phyloP scores from a whole-genome alignment of 495 filamentous ascomycete species.

The Trichoderma virens region DNA sequence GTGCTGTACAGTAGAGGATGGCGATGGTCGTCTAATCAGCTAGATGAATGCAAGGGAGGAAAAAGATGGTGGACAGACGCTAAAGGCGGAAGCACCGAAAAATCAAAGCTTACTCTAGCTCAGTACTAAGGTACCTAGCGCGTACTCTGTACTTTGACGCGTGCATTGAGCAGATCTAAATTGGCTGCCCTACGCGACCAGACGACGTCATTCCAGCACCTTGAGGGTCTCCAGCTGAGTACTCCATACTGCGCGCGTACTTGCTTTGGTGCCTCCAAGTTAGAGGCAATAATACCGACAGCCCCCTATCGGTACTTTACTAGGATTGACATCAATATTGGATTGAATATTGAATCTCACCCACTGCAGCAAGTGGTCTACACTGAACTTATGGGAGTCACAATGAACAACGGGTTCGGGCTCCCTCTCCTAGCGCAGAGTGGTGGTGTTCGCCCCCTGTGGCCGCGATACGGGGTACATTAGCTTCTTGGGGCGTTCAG shows the following conservation, averaged over 20 bases:
- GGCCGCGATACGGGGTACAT: neutral
- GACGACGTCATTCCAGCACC: neutral
- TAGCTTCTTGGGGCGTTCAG: conserved; percentile 1
- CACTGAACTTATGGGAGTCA: too few relatives aligned
- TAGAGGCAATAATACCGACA: too few relatives aligned
- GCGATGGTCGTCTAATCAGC: too few relatives aligned
- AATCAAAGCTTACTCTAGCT: neutral
- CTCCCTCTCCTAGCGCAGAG: too few relatives aligned
- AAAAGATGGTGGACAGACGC: neutral
- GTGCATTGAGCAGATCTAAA: neutral
- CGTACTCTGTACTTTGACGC: neutral
- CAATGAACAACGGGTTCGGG: too few relatives aligned
- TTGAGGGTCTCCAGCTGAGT: neutral
- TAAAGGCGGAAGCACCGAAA: neutral
- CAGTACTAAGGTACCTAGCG: neutral
- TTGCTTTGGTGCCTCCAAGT: too few relatives aligned
- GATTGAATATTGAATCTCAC: too few relatives aligned
- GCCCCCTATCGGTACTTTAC: too few relatives aligned
- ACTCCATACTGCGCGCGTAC: neutral
- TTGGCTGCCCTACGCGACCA: neutral
- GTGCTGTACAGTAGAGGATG: too few relatives aligned
- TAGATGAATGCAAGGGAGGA: neutral
- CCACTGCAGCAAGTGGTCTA: too few relatives aligned
- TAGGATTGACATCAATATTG: too few relatives aligned
- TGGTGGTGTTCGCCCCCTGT: too few relatives aligned